Base-by-base conservation (phyloP, 2,329 filamentous ascomycete genomes). In the Aspergillus fumigatus region DNA sequence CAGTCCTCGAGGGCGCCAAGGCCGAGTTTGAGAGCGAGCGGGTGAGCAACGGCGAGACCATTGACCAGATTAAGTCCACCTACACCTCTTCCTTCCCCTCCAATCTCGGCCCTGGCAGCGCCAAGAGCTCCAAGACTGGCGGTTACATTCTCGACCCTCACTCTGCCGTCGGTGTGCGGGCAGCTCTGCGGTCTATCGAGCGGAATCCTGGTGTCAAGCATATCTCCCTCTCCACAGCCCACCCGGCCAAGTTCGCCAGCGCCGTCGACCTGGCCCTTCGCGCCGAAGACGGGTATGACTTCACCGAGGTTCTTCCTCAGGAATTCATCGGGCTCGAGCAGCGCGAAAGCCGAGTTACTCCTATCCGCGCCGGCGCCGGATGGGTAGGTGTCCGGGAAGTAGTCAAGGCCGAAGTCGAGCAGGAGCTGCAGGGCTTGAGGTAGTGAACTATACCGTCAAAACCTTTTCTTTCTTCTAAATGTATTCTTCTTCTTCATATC, bases 141-240 rank as follows among this genome's bases (percentile, higher is more conserved):
- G 82, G 84, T 57, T 97, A 97, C 75, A 84, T 97, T 45, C 84
- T 97, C 0, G 94, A 99, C 71, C 94, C 94, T 1, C 94, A 99
- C 77, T 87, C 91, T 0, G 91, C 94, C 1, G 89, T 99, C 48
- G 94, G 92, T 55, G 82, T 97, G 41, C 82, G 88, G 19, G 92
- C 90, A 0, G 83, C 92, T 0, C 71, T 85, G 54, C 83, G 92
- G 56, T 92, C 90, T 2, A 80, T 89, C 35, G 70, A 78, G 47
- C 80, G 84, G 0, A 71, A 79, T 47, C 73, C 79, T 1, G 71
- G 74, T 2, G 77, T 78, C 17, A 76, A 87, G 52, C 89, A 96
- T 72, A 88, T 99, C 67, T 87, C 91, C 1, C 84, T 99, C 2
- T 90, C 92, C 1, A 99, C 94, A 1, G 94, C 94, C 2, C 94